phyloP scores from a whole-genome alignment of 768 basidiomycete genomes.

The Suillus decipiens region DNA sequence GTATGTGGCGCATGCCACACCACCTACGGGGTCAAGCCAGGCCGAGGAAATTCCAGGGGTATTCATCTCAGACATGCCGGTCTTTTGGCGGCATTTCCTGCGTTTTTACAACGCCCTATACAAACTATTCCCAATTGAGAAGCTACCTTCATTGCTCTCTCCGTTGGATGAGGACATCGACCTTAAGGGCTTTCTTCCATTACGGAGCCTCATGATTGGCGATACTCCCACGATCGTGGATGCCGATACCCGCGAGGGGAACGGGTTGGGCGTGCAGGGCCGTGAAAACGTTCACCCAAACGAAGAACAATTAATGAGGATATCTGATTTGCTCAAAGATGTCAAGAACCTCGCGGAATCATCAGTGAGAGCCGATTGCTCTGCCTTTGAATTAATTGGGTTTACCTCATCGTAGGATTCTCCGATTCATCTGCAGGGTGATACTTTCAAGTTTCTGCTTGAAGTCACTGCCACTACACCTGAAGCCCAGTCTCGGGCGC shows the following conservation, averaged over 20 bases:
- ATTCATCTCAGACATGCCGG: constrained; percentile 37
- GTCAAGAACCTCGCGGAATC: constrained; percentile 58
- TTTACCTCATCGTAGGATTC: constrained; percentile 24
- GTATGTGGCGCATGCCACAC: constrained; percentile 56
- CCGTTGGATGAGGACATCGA: constrained; percentile 91
- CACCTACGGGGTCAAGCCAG: constrained; percentile 26
- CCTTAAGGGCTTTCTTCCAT: constrained; percentile 82
- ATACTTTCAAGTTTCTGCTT: constrained; percentile 18
- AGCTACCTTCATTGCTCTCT: constrained; percentile 55
- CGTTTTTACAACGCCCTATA: constrained; percentile 64
- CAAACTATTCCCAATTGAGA: constrained; percentile 65
- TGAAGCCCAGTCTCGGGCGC: background rate
- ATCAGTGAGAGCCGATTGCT: constrained; percentile 46
- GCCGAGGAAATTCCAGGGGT: constrained; percentile 11
- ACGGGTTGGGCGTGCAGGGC: constrained; percentile 32
- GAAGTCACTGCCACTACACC: background rate
- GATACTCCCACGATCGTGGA: constrained; percentile 19
- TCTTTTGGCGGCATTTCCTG: constrained; percentile 76
- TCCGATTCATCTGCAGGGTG: constrained; percentile 26
- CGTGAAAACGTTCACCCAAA: constrained; percentile 77
- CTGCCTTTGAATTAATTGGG: constrained; percentile 7
- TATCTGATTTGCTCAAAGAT: constrained; percentile 80
- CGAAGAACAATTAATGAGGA: constrained; percentile 93
- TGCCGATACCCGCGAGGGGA: constrained; percentile 17
- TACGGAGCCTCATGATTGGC: constrained; percentile 60